Conservation (phyloP, 805 yeast genomes). For the Kluyveromyces starmeri region DNA sequence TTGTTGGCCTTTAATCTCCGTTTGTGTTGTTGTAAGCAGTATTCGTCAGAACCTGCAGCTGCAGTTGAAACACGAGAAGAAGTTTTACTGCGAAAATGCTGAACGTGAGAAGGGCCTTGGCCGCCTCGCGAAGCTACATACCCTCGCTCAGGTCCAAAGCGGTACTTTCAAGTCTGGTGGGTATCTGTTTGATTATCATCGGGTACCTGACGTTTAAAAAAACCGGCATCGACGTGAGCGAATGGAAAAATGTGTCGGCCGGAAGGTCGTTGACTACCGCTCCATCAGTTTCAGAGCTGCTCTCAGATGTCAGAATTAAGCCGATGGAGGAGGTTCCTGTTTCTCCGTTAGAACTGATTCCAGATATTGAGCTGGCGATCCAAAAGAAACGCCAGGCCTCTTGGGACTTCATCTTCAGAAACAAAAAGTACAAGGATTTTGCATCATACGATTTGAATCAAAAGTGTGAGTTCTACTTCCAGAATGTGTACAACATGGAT, state of each 20-base stretch:
- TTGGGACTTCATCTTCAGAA: slow-evolving; percentile 7
- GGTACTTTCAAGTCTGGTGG: background rate
- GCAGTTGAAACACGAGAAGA: no score
- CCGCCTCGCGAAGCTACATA: background rate
- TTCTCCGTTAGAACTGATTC: slow-evolving; percentile 14
- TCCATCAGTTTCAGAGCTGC: background rate
- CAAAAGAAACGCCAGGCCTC: slow-evolving; percentile 5
- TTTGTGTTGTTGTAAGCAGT: no score
- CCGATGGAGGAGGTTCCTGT: slow-evolving; percentile 9
- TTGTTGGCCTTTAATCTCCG: no score
- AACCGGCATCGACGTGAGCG: background rate
- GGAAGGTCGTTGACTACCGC: background rate
- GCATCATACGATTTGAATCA: slow-evolving; percentile 8
- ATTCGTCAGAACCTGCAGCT: no score
- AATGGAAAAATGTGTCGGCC: background rate
- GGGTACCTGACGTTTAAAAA: background rate
- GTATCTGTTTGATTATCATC: background rate
- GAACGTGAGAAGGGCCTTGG: background rate
- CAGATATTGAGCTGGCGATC: slow-evolving; percentile 9
- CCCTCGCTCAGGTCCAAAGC: background rate
- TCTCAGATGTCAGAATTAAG: slow-evolving; percentile 1
- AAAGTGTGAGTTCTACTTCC: slow-evolving; percentile 14
- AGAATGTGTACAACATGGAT: slow-evolving; percentile 12
- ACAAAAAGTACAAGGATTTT: slow-evolving; percentile 8
- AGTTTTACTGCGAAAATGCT: no score